Evolutionary conservation across 1,139 yeast genomes (phyloP).

Genomic region (Geotrichum candidum): DNA sequence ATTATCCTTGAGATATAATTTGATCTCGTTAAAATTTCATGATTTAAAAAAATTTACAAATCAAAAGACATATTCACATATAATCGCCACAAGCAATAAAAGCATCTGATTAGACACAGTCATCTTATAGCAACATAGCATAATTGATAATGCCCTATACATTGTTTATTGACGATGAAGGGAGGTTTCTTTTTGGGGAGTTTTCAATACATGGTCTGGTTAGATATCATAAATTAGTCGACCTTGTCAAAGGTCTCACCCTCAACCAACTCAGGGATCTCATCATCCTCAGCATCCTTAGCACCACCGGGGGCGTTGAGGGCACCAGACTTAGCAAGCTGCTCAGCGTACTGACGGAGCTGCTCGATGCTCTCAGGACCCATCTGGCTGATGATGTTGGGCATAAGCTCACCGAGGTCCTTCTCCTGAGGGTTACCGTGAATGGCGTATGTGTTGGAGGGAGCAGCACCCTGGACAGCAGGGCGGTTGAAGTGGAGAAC

Average conservation of each 20-base stretch:
- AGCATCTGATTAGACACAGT: neutral
- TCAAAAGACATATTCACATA: neutral
- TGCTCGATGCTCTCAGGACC: conserved; percentile 94
- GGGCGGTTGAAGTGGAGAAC: conserved; percentile 94
- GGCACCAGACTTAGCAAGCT: conserved; percentile 55
- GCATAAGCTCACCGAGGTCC: conserved; percentile 87
- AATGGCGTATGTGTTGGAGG: conserved; percentile 88
- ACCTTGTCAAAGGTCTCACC: conserved; percentile 87
- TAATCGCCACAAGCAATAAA: neutral
- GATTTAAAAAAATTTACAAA: neutral
- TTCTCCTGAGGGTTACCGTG: conserved; percentile 95
- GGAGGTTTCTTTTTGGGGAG: neutral
- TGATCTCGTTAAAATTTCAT: neutral
- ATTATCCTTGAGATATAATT: neutral
- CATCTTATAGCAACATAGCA: neutral
- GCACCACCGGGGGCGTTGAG: conserved; percentile 46
- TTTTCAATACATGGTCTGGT: neutral
- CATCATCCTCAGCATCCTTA: conserved; percentile 50
- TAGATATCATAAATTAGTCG: conserved; percentile 6
- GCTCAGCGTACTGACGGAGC: conserved; percentile 85
- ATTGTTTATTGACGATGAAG: neutral
- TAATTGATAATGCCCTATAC: neutral
- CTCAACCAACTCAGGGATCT: conserved; percentile 89
- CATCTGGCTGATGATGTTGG: conserved; percentile 91
- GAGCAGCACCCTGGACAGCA: conserved; percentile 89